A percentile compares a stretch with the other conserved stretches of the same genome.
phyloP scores from a whole-genome alignment of 1,284 basidiomycete genomes.

The Schizopora paradoxa region DNA sequence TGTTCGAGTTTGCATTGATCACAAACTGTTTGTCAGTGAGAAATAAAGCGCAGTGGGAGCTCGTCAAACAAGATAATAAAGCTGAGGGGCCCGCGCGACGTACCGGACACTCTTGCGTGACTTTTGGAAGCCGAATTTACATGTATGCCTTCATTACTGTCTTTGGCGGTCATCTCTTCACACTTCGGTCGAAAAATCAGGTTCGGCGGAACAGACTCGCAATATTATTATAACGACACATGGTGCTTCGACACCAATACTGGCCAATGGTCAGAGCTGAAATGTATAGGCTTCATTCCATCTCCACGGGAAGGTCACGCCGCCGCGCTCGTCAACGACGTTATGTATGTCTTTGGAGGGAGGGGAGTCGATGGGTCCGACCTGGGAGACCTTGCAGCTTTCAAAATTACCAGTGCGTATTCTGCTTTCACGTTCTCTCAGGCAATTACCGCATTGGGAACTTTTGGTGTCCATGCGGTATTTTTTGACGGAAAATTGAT shows the following conservation, averaged over 20 bases:
- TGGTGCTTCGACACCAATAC: conserved; percentile 92
- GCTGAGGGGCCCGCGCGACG: conserved; percentile 76
- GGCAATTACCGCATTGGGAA: background rate
- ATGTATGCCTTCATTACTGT: conserved; percentile 47
- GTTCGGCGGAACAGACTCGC: conserved; percentile 97
- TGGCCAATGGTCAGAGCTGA: conserved; percentile 85
- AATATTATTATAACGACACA: conserved; percentile 99
- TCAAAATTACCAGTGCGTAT: conserved; percentile 88
- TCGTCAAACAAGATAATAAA: conserved; percentile 55
- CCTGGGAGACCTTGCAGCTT: conserved; percentile 90
- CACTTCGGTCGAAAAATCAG: conserved; percentile 35
- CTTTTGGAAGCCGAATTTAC: conserved; percentile 81
- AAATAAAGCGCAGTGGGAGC: conserved; percentile 73
- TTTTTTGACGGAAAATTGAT: too few relatives aligned
- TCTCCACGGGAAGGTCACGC: conserved; percentile 96
- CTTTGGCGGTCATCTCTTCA: conserved; percentile 13
- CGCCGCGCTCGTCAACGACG: conserved; percentile 94
- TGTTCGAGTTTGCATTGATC: conserved; percentile 7
- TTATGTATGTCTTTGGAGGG: conserved; percentile 97
- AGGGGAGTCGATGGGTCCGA: conserved; percentile 97
- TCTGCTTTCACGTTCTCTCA: background rate
- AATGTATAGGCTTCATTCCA: conserved; percentile 97
- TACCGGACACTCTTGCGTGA: conserved; percentile 91
- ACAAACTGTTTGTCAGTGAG: conserved; percentile 44
- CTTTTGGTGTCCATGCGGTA: background rate